Evolutionary conservation across 2,329 filamentous ascomycete species (phyloP).

Genomic region (Hypocrella siamensis): DNA sequence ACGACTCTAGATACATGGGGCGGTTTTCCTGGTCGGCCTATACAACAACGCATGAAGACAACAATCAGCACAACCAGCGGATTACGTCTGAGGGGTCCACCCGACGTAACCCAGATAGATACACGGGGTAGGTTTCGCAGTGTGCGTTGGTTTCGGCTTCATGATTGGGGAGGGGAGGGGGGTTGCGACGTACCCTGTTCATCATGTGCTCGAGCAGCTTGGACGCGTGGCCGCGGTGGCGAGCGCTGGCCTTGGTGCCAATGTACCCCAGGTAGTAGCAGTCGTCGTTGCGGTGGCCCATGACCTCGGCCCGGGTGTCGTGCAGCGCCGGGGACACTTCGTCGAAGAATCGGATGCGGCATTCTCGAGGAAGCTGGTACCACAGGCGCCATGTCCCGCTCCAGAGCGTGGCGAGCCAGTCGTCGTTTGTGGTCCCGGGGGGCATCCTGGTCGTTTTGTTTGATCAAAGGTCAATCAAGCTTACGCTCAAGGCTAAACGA

Average conservation of each 20-base stretch:
- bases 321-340: slow-evolving; percentile 65
- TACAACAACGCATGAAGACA: neutral
- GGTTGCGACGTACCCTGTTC: slow-evolving; percentile 27
- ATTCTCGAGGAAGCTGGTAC: slow-evolving; percentile 59
- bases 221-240: slow-evolving; percentile 57
- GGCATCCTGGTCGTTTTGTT: slow-evolving; percentile 43
- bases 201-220: slow-evolving; percentile 59
- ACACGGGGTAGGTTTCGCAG: no score
- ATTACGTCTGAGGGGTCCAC: no score
- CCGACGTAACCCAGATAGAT: no score
- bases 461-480: neutral
- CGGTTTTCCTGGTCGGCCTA: slow-evolving; percentile 53
- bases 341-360: slow-evolving; percentile 56
- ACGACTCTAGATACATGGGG: slow-evolving; percentile 67
- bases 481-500: no score
- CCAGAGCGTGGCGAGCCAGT: slow-evolving; percentile 54
- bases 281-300: slow-evolving; percentile 49
- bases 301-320: slow-evolving; percentile 51
- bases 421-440: slow-evolving; percentile 58
- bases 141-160: no score
- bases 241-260: slow-evolving; percentile 55
- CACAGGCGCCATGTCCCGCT: slow-evolving; percentile 65
- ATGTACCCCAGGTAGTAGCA: slow-evolving; percentile 77
- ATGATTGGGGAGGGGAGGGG: neutral
- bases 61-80: neutral